Evolutionary conservation across 1,139 yeast species (phyloP).

Genomic region (Zhuliangozyma blackwelliae): DNA sequence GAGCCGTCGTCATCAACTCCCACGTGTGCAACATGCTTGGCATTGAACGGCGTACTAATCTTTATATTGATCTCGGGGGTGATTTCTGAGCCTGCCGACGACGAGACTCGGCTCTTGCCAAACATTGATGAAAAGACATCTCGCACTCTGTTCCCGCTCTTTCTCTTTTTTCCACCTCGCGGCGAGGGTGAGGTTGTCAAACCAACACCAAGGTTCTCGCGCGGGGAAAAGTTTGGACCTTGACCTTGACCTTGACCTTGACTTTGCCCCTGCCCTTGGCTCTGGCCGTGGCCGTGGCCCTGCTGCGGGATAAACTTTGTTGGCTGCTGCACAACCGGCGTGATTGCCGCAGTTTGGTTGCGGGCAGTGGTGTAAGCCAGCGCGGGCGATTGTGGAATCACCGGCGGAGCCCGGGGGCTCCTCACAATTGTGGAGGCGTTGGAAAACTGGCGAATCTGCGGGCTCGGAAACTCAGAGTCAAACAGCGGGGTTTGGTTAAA

Average conservation of each 20-base stretch:
- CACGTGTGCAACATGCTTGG: slow-evolving; percentile 89
- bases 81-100: slow-evolving; percentile 6
- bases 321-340: slow-evolving; percentile 24
- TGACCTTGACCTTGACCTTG: no score
- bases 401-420: slow-evolving; percentile 16
- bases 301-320: neutral
- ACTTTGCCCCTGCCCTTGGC: no score
- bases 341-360: slow-evolving; percentile 32
- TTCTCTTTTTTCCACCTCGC: slow-evolving; percentile 24
- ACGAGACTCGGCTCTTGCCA: slow-evolving; percentile 21
- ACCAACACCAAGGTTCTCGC: slow-evolving; percentile 27
- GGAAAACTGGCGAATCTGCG: slow-evolving; percentile 1
- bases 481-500: slow-evolving; percentile 4
- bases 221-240: no score
- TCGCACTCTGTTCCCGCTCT: slow-evolving; percentile 34
- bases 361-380: slow-evolving; percentile 7
- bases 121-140: slow-evolving; percentile 43
- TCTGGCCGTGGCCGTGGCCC: no score
- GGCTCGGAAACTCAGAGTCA: slow-evolving; percentile 1
- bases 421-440: slow-evolving; percentile 19
- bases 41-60: slow-evolving; percentile 86
- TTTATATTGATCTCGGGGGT: slow-evolving; percentile 44
- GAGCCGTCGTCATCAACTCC: slow-evolving; percentile 87
- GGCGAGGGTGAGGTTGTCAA: slow-evolving; percentile 9
- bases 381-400: slow-evolving; percentile 5